Percentiles rank a stretch among this genome's conserved stretches.
Evolutionary conservation across 140 eudicot genomes (phyloP).

Genomic region (Ambrosia hybrid): DNA sequence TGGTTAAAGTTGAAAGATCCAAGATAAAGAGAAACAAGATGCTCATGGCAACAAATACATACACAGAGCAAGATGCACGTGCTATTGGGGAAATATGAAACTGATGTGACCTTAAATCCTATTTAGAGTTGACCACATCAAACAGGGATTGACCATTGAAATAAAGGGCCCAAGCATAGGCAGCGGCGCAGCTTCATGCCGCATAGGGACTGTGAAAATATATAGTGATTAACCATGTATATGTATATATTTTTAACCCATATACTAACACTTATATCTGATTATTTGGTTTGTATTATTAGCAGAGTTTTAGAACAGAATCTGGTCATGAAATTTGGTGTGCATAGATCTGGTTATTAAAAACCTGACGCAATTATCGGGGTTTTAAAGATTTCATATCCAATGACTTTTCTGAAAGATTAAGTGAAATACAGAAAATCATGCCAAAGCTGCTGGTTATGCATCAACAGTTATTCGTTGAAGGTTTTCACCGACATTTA

Average conservation of each 20-base stretch:
- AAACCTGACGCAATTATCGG: too few relatives aligned
- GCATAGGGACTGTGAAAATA: conserved; percentile 15
- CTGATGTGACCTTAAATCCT: conserved; percentile 17
- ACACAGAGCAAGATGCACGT: conserved; percentile 25
- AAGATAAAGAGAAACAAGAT: too few relatives aligned
- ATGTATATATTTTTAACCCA: not conserved
- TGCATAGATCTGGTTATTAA: too few relatives aligned
- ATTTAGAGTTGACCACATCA: conserved; percentile 10
- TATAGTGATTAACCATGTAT: conserved; percentile 46
- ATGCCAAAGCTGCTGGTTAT: not conserved
- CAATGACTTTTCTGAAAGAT: too few relatives aligned
- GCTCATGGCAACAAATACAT: too few relatives aligned
- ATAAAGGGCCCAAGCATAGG: not conserved
- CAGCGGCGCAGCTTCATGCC: too few relatives aligned
- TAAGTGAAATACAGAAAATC: not conserved
- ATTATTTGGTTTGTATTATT: conserved; percentile 24
- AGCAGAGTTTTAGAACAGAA: conserved; percentile 4
- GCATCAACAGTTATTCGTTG: not conserved
- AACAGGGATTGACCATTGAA: conserved; percentile 10
- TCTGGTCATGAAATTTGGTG: conserved; percentile 45
- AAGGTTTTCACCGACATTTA: conserved; percentile 6
- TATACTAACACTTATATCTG: conserved; percentile 28
- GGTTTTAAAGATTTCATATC: too few relatives aligned
- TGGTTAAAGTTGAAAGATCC: too few relatives aligned
- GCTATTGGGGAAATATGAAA: conserved; percentile 12